Evolutionary conservation across 805 yeast genomes (phyloP).

Genomic region (Saturnispora ahearnii): DNA sequence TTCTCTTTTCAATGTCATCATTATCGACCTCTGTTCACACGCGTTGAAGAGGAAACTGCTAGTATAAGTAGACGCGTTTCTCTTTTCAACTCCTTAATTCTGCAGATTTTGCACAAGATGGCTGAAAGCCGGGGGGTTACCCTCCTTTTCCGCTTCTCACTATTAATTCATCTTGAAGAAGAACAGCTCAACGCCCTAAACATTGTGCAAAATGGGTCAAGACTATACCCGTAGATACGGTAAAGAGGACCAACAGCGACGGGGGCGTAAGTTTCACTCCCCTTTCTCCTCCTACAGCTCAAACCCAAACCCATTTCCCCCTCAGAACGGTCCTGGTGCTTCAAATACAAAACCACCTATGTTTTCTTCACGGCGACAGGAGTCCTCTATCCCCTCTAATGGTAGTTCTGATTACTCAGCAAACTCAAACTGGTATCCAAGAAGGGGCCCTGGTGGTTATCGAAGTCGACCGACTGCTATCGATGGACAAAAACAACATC

Average conservation of each 20-base stretch:
- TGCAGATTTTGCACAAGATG: neutral
- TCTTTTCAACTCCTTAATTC: neutral
- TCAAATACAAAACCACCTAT: neutral
- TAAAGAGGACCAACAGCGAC: conserved; percentile 20
- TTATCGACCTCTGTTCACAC: neutral
- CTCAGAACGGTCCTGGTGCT: conserved; percentile 15
- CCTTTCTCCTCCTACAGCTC: conserved; percentile 12
- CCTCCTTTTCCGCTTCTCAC: neutral
- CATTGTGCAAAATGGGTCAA: neutral
- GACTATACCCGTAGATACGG: conserved; percentile 15
- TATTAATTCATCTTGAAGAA: neutral
- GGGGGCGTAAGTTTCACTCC: conserved; percentile 19
- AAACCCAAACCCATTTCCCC: conserved; percentile 24
- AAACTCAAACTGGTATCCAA: neutral
- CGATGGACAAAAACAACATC: neutral
- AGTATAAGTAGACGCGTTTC: neutral
- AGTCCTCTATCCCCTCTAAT: neutral
- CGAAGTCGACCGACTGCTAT: neutral
- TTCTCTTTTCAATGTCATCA: conserved; percentile 1
- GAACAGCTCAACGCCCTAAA: neutral
- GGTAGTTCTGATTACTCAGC: neutral
- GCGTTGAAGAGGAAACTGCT: neutral
- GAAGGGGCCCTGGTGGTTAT: neutral
- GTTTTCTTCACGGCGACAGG: conserved; percentile 11
- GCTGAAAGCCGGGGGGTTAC: neutral